These are phyloP conservation scores for Fonsecaea erecta DNA, from an alignment of 2,329 filamentous ascomycete species.

Conservation along the genomic window DNA sequence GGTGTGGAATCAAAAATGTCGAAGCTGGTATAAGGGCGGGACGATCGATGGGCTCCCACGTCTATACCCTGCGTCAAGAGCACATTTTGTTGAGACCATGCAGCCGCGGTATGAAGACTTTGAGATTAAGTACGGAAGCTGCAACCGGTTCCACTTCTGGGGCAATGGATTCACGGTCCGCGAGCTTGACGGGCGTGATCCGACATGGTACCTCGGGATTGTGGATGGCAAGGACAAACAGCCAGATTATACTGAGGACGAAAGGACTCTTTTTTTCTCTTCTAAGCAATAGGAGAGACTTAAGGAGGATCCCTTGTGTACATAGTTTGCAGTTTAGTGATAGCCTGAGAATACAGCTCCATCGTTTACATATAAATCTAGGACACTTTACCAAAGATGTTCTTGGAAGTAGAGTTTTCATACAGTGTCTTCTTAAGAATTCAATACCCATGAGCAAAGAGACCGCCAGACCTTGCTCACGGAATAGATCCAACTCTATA, in stretches of 20 bases:
- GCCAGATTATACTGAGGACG: background rate
- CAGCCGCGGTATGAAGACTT: conserved; percentile 36
- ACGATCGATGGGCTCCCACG: conserved; percentile 39
- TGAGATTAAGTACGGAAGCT: conserved; percentile 26
- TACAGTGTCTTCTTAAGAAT: too few species aligned
- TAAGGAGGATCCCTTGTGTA: background rate
- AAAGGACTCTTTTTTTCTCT: background rate
- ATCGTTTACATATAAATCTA: too few species aligned
- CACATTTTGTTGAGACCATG: conserved; percentile 44
- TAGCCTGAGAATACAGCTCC: too few species aligned
- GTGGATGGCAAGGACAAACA: background rate
- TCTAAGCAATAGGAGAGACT: background rate
- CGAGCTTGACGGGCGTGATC: conserved; percentile 21
- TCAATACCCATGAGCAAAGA: too few species aligned
- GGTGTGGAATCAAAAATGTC: conserved; percentile 28
- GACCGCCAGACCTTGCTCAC: too few species aligned
- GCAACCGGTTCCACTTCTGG: conserved; percentile 47
- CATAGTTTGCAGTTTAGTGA: background rate
- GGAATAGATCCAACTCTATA: too few species aligned
- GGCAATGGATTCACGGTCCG: conserved; percentile 47
- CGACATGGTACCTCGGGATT: conserved; percentile 24
- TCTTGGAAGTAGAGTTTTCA: too few species aligned
- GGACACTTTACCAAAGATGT: too few species aligned
- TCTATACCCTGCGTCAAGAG: conserved; percentile 48
- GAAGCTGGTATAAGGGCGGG: conserved; percentile 13